These are phyloP conservation scores for Trypanosoma cruzi DNA, from an alignment of 208 protist genomes.

Conservation along the genomic window DNA sequence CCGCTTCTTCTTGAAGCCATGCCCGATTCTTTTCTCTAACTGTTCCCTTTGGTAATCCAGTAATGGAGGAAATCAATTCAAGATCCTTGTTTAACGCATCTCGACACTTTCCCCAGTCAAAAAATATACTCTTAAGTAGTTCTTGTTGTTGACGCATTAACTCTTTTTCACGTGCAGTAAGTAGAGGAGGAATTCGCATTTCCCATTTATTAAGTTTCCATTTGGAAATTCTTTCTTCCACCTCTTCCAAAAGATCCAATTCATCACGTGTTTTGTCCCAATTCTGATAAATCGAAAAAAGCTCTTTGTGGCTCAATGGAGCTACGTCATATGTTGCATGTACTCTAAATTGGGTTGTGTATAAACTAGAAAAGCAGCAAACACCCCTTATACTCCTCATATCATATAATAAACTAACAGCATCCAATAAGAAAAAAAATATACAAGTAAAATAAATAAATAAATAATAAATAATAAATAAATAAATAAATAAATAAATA, in stretches of 20 bases:
- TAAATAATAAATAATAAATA: not conserved
- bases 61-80: slow-evolving; percentile 40
- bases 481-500: slow-evolving; percentile 4
- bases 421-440: slow-evolving; percentile 10
- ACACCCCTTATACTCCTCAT: slow-evolving; percentile 16
- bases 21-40: slow-evolving; percentile 62
- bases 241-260: slow-evolving; percentile 51
- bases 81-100: slow-evolving; percentile 52
- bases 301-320: slow-evolving; percentile 49
- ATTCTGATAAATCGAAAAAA: slow-evolving; percentile 32
- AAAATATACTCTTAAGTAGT: slow-evolving; percentile 57
- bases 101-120: slow-evolving; percentile 44
- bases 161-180: slow-evolving; percentile 51
- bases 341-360: slow-evolving; percentile 23
- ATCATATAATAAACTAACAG: slow-evolving; percentile 4
- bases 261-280: slow-evolving; percentile 18
- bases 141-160: slow-evolving; percentile 62
- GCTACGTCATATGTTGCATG: slow-evolving; percentile 58
- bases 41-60: slow-evolving; percentile 40
- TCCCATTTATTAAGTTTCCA: slow-evolving; percentile 91
- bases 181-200: slow-evolving; percentile 68
- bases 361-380: not conserved
- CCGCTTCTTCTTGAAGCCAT: slow-evolving; percentile 79
- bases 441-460: slow-evolving; percentile 12
- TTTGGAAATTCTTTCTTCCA: slow-evolving; percentile 49